Percentiles rank a stretch among this genome's conserved stretches.
Conservation (phyloP, 805 yeast genomes). For the Ogataea salicorniae region DNA sequence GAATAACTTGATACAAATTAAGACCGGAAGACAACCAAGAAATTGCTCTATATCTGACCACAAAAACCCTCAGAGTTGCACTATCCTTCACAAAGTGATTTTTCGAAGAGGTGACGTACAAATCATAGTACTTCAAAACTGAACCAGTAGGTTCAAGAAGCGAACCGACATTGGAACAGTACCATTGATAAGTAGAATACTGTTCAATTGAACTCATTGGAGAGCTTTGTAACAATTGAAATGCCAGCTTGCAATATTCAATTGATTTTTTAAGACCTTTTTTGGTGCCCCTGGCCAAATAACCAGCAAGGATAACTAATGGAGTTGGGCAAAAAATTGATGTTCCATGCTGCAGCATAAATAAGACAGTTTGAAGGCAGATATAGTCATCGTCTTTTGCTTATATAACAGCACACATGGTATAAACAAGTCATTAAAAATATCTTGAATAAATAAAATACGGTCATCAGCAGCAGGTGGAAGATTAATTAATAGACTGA, state of each 20-base stretch:
- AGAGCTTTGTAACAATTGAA: conserved; percentile 30
- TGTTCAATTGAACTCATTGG: conserved; percentile 30
- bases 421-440: conserved; percentile 35
- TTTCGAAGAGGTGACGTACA: conserved; percentile 12
- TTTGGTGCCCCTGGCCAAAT: conserved; percentile 26
- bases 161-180: conserved; percentile 37
- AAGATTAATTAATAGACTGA: conserved; percentile 27
- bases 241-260: conserved; percentile 38
- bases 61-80: conserved; percentile 1
- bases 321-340: conserved; percentile 37
- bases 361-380: conserved; percentile 29
- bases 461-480: conserved; percentile 25
- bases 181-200: conserved; percentile 38
- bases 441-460: conserved; percentile 33
- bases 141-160: conserved; percentile 38
- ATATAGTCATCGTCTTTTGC: conserved; percentile 27
- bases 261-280: conserved; percentile 33
- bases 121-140: conserved; percentile 21
- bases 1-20: conserved; percentile 4
- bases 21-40: conserved; percentile 14
- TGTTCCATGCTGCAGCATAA: conserved; percentile 36
- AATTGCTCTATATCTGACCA: conserved; percentile 10
- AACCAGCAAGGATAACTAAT: conserved; percentile 36
- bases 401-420: conserved; percentile 29
- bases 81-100: conserved; percentile 1